A percentile compares a stretch with the other conserved stretches of the same genome.
These are phyloP conservation scores for Talaromyces sp. DNA, from an alignment of 2,329 filamentous ascomycete species.

Conservation along the genomic window DNA sequence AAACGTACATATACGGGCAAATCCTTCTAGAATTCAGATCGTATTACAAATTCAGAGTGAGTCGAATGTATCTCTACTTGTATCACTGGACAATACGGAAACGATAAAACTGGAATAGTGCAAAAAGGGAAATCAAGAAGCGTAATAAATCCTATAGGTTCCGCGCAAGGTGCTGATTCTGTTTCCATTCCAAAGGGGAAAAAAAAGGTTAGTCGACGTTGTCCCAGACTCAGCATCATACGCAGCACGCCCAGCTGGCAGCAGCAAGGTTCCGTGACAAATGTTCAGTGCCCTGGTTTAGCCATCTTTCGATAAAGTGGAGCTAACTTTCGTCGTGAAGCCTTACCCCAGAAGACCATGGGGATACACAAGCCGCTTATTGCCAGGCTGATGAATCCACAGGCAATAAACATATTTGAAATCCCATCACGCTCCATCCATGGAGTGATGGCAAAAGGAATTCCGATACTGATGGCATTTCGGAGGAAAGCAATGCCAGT, in stretches of 20 bases:
- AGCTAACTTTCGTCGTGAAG: background rate
- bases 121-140: too few species aligned
- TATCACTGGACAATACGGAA: background rate
- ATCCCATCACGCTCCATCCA: conserved; percentile 28
- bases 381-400: conserved; percentile 26
- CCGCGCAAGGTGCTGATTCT: background rate
- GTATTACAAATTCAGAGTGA: too few species aligned
- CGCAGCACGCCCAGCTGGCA: too few species aligned
- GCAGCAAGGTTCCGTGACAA: too few species aligned
- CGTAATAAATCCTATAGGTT: background rate
- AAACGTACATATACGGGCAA: too few species aligned
- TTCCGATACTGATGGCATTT: conserved; percentile 31
- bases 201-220: background rate
- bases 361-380: background rate
- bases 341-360: background rate
- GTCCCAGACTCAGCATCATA: too few species aligned
- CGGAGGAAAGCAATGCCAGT: conserved; percentile 27
- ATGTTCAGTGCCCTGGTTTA: background rate
- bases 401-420: conserved; percentile 20
- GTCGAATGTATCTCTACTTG: too few species aligned
- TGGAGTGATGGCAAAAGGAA: conserved; percentile 30
- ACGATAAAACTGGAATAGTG: background rate
- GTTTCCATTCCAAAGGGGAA: background rate
- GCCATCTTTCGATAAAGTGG: background rate
- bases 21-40: too few species aligned